Evolutionary conservation across 2,329 filamentous ascomycete species (phyloP).

Genomic region (Alternaria triticimaculans): DNA sequence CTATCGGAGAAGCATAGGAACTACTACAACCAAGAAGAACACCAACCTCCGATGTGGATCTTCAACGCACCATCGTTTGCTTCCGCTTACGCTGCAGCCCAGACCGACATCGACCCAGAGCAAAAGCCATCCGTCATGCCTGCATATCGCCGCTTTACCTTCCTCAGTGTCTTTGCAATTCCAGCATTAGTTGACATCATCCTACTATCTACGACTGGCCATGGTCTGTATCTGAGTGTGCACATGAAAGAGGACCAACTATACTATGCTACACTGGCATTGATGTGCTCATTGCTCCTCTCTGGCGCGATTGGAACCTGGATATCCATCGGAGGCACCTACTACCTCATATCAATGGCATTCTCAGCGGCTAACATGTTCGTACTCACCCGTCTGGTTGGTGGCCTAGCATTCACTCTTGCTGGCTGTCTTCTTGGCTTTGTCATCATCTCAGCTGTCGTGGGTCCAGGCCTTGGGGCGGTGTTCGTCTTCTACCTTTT

Average conservation of each 20-base stretch:
- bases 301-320: constrained; percentile 68
- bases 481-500: constrained; percentile 67
- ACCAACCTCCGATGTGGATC: constrained; percentile 58
- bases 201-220: constrained; percentile 64
- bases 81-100: constrained; percentile 60
- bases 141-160: constrained; percentile 60
- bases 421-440: constrained; percentile 61
- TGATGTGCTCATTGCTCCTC: constrained; percentile 65
- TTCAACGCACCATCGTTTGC: constrained; percentile 59
- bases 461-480: constrained; percentile 55
- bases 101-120: constrained; percentile 60
- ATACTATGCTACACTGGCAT: constrained; percentile 62
- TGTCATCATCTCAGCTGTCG: constrained; percentile 57
- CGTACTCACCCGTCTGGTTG: constrained; percentile 59
- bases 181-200: constrained; percentile 67
- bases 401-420: constrained; percentile 59
- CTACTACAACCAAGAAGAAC: constrained; percentile 50
- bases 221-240: constrained; percentile 66
- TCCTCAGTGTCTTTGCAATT: constrained; percentile 67
- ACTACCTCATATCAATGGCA: constrained; percentile 65
- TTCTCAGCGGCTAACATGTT: constrained; percentile 64
- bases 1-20: constrained; percentile 50
- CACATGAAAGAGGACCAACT: constrained; percentile 60
- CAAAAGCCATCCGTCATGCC: constrained; percentile 54
- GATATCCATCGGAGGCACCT: constrained; percentile 68